A percentile compares a stretch with the other conserved stretches of the same genome.
These are phyloP conservation scores for Phytopythium helicoides DNA, from an alignment of 352 stramenopile genomes.

Conservation along the genomic window DNA sequence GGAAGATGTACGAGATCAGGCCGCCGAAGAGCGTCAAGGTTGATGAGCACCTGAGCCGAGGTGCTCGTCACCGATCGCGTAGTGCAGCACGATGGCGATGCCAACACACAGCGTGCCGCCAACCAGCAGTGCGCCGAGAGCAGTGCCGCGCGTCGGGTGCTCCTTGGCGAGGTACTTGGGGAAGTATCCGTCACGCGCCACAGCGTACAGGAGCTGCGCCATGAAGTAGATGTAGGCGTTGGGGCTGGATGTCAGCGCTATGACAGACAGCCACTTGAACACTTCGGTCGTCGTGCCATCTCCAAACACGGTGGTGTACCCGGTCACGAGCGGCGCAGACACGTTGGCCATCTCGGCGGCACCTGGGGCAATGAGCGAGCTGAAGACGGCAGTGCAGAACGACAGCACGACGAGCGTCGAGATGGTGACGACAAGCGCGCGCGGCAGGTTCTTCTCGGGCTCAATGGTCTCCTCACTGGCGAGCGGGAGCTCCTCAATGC, in stretches of 20 bases:
- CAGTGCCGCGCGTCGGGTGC: constrained; percentile 40
- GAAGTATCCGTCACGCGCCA: constrained; percentile 56
- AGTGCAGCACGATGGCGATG: constrained; percentile 45
- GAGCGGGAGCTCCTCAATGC: constrained; percentile 64
- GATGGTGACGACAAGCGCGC: constrained; percentile 45
- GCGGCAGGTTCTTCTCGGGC: constrained; percentile 56
- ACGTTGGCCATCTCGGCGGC: constrained; percentile 39
- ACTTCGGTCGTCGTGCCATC: constrained; percentile 49
- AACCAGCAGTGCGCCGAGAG: constrained; percentile 35
- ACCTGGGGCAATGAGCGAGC: constrained; percentile 51
- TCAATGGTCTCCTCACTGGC: constrained; percentile 64
- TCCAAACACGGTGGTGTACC: constrained; percentile 57
- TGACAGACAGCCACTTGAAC: constrained; percentile 59
- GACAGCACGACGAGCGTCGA: constrained; percentile 48
- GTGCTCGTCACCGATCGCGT: constrained; percentile 46
- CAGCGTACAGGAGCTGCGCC: constrained; percentile 53
- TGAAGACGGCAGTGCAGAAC: constrained; percentile 56
- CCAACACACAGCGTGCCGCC: constrained; percentile 36
- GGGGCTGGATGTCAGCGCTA: constrained; percentile 55
- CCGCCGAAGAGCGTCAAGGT: constrained; percentile 55
- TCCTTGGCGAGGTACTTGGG: constrained; percentile 43
- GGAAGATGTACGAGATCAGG: constrained; percentile 60
- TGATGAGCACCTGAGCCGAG: constrained; percentile 65
- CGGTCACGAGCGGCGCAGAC: constrained; percentile 40
- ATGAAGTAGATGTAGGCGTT: constrained; percentile 76